Base-by-base conservation (phyloP, 1,284 basidiomycete species). In the Phaffia rhodozyma region DNA sequence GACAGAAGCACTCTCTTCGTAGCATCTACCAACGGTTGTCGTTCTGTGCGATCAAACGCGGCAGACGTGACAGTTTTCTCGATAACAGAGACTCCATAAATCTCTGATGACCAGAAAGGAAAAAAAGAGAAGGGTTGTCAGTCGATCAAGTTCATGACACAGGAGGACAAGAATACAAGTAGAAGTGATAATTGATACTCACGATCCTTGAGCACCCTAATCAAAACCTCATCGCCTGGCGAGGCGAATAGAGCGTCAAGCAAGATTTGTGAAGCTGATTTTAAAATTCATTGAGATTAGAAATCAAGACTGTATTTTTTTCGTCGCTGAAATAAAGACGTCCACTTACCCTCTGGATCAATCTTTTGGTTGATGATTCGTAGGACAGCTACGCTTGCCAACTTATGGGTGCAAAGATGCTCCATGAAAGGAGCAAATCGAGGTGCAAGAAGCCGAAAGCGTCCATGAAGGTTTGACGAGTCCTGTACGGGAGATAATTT, bases 321-420 rank as follows among this genome's bases (percentile, higher is more conserved):
- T 7, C 11, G 25, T 16, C 16, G 38, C 23, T 11, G 27, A 20
- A 55, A 55, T 18, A 16, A 11, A 34, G 5, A 47, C 6, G 27
- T 20, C 6, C 9, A 53, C 61, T 30, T 38, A 30, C 87, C 88
- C 55, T 86, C 83, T 0, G 86, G 85, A 73, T 93, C 91, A 43
- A 86, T 84, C 75, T 90, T 91, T 75, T 94, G 91, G 71, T 93
- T 92, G 72, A 93, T 86, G 69, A 93, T 88, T 70, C 93, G 83
- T 68, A 97, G 80, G 48, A 98, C 90, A 0, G 93, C 96, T 68
- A 92, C 80, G 1, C 91, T 94, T 0, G 96, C 94, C 66, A 98
- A 78, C 78, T 98, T 98, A 80, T 99, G 96, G 1, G 93, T 97
- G 78, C 93, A 97, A 64, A 98, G 80, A 74, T 97, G 92, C 1